Evolutionary conservation across 2,329 filamentous ascomycete genomes (phyloP).

Genomic region (Fusarium floridanum): DNA sequence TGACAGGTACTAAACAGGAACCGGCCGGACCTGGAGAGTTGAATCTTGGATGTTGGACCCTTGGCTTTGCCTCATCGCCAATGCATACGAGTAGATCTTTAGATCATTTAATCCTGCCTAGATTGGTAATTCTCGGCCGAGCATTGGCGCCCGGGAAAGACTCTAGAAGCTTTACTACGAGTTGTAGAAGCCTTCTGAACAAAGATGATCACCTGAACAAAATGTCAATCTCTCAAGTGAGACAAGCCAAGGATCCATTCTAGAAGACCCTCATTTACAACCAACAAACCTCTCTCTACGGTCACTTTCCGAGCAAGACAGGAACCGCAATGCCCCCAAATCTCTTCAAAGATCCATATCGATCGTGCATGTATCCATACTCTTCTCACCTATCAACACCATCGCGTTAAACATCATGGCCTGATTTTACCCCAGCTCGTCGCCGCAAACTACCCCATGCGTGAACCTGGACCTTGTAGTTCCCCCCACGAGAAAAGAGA

Average conservation of each 20-base stretch:
- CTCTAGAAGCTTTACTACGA: neutral
- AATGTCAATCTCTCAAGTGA: neutral
- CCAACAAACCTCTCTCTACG: neutral
- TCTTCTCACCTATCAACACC: conserved; percentile 9
- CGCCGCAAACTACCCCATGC: conserved; percentile 12
- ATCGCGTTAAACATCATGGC: neutral
- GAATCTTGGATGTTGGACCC: neutral
- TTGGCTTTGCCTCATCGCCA: conserved; percentile 9
- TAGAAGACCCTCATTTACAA: neutral
- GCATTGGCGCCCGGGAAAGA: neutral
- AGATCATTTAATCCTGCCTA: neutral
- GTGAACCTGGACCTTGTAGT: conserved; percentile 16
- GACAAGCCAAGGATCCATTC: neutral
- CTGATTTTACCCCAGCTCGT: neutral
- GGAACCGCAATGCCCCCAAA: neutral
- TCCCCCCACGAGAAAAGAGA: neutral
- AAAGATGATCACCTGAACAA: neutral
- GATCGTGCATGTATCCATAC: neutral
- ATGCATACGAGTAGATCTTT: conserved; percentile 2
- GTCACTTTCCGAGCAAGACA: neutral
- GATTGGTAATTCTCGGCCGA: neutral
- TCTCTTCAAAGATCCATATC: neutral
- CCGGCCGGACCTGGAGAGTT: neutral
- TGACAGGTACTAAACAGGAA: conserved; percentile 20
- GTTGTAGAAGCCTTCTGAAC: neutral